Conservation (phyloP, 192 early-diverging fungal species). For the Coemansia sp. region DNA sequence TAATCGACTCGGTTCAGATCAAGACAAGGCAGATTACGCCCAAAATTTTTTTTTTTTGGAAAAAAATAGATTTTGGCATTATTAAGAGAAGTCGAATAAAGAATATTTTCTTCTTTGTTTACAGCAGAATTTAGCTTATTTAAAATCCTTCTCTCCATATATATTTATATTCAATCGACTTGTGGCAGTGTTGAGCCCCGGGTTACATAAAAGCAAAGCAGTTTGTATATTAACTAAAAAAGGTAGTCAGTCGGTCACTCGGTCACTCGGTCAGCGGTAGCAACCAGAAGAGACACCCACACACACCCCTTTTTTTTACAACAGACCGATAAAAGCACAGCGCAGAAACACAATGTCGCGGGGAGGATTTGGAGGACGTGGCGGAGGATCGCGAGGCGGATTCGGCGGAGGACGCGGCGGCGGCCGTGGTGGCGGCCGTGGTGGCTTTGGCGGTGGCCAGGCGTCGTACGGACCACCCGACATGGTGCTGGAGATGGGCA, state of each 20-base stretch:
- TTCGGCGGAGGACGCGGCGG: slow-evolving; percentile 41
- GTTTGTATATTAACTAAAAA: background rate
- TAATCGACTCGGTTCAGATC: slow-evolving; percentile 3
- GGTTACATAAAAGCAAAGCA: background rate
- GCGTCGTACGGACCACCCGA: slow-evolving; percentile 71
- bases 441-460: slow-evolving; percentile 37
- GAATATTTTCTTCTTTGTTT: background rate
- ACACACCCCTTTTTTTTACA: background rate
- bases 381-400: slow-evolving; percentile 29
- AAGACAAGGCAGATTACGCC: background rate
- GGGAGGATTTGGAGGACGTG: slow-evolving; percentile 41
- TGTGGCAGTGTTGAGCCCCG: background rate
- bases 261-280: background rate
- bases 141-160: background rate
- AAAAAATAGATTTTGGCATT: background rate
- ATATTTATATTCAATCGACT: background rate
- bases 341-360: slow-evolving; percentile 29
- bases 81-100: background rate
- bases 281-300: background rate
- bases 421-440: slow-evolving; percentile 52
- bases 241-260: background rate
- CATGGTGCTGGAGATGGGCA: slow-evolving; percentile 75
- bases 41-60: background rate
- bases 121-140: background rate
- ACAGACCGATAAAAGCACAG: too few relatives aligned